Conservation (phyloP, 495 filamentous ascomycete genomes). For the Neurospora terricola region DNA sequence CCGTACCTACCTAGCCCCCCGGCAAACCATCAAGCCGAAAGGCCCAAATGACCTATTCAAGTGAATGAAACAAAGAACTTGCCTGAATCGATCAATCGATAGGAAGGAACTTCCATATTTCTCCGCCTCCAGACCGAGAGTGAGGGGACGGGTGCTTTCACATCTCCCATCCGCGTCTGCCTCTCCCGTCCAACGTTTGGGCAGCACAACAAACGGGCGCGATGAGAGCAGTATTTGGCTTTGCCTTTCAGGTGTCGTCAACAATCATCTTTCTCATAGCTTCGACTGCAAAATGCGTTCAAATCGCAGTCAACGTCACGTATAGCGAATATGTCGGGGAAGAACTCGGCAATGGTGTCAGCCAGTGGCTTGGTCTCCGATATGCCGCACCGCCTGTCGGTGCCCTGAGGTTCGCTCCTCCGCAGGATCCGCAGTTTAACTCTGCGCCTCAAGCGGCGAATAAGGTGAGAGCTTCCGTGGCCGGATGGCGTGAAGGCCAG, state of each 20-base stretch:
- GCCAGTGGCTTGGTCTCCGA: conserved; percentile 31
- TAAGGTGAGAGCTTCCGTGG: conserved; percentile 11
- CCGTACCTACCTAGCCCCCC: not conserved
- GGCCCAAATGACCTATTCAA: not conserved
- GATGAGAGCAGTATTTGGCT: not conserved
- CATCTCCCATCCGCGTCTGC: not conserved
- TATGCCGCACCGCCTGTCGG: conserved; percentile 33
- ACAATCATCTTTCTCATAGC: not conserved
- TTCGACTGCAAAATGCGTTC: not conserved
- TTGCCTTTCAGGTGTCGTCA: not conserved
- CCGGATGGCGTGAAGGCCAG: not conserved
- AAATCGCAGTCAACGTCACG: conserved; percentile 22
- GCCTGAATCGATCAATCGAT: not conserved
- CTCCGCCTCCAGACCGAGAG: not conserved
- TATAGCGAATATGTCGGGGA: conserved; percentile 28
- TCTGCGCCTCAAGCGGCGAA: conserved; percentile 18
- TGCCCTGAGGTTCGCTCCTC: conserved; percentile 24
- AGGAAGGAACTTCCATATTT: not conserved
- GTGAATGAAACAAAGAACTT: not conserved
- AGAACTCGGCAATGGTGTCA: conserved; percentile 21
- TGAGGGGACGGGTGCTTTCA: not conserved
- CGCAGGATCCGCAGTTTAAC: conserved; percentile 21
- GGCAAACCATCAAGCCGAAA: not conserved
- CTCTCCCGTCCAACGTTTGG: not conserved
- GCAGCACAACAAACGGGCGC: not conserved